These are phyloP conservation scores for Penicillium verrucosum DNA, from an alignment of 2,329 filamentous ascomycete species.

Conservation along the genomic window DNA sequence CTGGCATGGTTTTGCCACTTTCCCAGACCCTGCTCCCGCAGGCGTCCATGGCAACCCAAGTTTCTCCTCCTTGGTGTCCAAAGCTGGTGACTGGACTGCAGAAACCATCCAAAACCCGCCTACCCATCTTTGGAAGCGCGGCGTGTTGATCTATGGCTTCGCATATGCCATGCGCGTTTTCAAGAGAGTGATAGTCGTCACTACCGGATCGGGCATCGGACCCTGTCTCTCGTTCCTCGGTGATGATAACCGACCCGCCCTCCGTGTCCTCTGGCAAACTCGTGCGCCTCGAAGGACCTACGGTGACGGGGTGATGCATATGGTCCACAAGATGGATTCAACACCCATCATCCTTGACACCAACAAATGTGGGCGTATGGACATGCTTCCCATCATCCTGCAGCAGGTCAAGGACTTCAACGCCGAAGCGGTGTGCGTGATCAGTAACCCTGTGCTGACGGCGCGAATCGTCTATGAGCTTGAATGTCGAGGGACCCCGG, in stretches of 20 bases:
- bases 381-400: slow-evolving; percentile 58
- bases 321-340: slow-evolving; percentile 57
- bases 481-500: slow-evolving; percentile 62
- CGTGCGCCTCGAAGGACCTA: slow-evolving; percentile 61
- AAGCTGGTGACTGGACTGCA: slow-evolving; percentile 72
- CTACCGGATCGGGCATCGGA: slow-evolving; percentile 71
- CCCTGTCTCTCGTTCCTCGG: slow-evolving; percentile 63
- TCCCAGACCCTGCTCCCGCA: slow-evolving; percentile 52
- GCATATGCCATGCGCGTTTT: slow-evolving; percentile 66
- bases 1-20: slow-evolving; percentile 74
- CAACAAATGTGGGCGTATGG: slow-evolving; percentile 55
- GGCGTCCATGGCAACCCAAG: slow-evolving; percentile 40
- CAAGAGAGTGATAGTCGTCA: slow-evolving; percentile 62
- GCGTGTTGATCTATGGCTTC: slow-evolving; percentile 64
- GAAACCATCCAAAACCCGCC: slow-evolving; percentile 61
- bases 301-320: slow-evolving; percentile 54
- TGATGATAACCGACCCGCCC: slow-evolving; percentile 39
- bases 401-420: slow-evolving; percentile 46
- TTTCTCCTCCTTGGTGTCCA: slow-evolving; percentile 68
- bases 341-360: slow-evolving; percentile 68
- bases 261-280: slow-evolving; percentile 68
- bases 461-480: slow-evolving; percentile 66
- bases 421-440: slow-evolving; percentile 69
- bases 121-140: slow-evolving; percentile 63
- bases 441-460: slow-evolving; percentile 67